Conservation (phyloP, 768 basidiomycete genomes). For the Sarcomyxa edulis region DNA sequence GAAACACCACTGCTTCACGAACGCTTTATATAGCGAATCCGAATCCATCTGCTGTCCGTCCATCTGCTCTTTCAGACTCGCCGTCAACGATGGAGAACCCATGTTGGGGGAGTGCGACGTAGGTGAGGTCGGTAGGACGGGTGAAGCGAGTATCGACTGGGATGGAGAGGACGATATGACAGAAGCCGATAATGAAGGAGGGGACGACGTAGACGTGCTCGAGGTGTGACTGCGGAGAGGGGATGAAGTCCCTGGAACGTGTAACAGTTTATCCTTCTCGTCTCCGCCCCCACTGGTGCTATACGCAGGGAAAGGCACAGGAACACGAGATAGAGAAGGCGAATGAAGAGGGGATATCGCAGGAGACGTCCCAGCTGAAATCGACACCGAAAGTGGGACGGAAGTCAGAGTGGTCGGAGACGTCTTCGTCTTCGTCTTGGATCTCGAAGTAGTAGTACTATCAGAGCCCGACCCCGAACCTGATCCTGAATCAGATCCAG, state of each 20-base stretch:
- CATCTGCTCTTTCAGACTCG: conserved; percentile 2
- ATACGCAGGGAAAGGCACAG: conserved; percentile 1
- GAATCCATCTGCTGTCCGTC: not conserved
- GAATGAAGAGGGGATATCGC: conserved; percentile 5
- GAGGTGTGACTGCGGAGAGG: too few relatives aligned
- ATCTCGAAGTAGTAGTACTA: not conserved
- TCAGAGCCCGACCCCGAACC: not conserved
- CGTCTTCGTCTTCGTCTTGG: not conserved
- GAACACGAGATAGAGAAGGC: conserved; percentile 6
- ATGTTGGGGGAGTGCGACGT: too few relatives aligned
- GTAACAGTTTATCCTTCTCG: conserved; percentile 3
- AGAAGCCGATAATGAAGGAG: not conserved
- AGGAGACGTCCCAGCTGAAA: too few relatives aligned
- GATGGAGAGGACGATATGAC: not conserved
- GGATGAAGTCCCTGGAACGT: too few relatives aligned
- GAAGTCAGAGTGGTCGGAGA: not conserved
- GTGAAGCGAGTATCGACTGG: too few relatives aligned
- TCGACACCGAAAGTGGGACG: not conserved
- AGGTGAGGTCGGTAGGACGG: not conserved
- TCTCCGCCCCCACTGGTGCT: not conserved
- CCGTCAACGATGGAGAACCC: not conserved
- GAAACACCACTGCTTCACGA: conserved; percentile 68
- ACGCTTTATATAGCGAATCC: conserved; percentile 48
- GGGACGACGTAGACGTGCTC: not conserved
- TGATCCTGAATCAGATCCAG: not conserved